Evolutionary conservation across 176 grass and related monocot species (phyloP).

Genomic region (Musa acuminata): DNA sequence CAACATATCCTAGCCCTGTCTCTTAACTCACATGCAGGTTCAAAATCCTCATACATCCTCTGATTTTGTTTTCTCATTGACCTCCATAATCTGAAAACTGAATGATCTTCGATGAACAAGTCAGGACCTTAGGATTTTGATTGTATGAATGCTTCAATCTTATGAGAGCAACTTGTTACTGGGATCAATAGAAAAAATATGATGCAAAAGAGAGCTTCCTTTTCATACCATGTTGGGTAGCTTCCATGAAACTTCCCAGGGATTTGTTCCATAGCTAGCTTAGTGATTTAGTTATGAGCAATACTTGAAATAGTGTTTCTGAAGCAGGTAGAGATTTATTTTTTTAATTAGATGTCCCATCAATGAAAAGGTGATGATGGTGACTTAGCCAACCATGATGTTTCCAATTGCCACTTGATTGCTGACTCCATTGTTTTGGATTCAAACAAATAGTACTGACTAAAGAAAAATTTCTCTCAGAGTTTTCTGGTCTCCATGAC

Average conservation of each 20-base stretch:
- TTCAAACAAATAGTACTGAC: neutral
- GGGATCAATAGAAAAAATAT: too few relatives aligned
- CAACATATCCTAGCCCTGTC: too few relatives aligned
- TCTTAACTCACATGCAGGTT: too few relatives aligned
- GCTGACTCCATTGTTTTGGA: neutral
- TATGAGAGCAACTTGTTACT: neutral
- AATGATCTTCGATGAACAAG: too few relatives aligned
- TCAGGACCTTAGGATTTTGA: too few relatives aligned
- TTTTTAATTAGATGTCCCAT: neutral
- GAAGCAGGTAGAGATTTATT: neutral
- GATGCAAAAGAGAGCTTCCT: too few relatives aligned
- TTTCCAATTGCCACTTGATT: conserved; percentile 4
- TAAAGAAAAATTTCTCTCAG: neutral
- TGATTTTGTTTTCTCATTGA: too few relatives aligned
- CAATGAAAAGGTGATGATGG: neutral
- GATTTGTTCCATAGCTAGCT: neutral
- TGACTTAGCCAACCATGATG: neutral
- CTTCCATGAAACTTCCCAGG: neutral
- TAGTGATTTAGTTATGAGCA: neutral
- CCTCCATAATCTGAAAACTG: too few relatives aligned
- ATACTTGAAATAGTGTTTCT: neutral
- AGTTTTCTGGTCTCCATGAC: neutral
- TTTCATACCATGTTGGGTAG: neutral
- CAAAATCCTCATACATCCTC: too few relatives aligned
- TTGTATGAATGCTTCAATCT: neutral